A percentile compares a stretch with the other conserved stretches of the same genome.
phyloP scores from a whole-genome alignment of 2,329 filamentous ascomycete species.

The Zymoseptoria pseudotritici region DNA sequence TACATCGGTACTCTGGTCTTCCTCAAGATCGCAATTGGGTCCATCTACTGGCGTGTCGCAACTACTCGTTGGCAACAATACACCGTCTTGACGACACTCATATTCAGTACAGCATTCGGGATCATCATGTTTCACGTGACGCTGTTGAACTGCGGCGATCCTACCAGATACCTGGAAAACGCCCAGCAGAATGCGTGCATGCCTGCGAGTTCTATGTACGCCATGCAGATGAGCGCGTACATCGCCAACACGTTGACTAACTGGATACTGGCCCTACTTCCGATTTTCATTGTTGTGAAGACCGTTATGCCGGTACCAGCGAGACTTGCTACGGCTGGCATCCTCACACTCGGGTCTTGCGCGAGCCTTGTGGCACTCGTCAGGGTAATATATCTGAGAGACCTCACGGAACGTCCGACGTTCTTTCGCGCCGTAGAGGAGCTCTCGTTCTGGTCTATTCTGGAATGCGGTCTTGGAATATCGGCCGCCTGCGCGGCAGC shows the following conservation, averaged over 20 bases:
- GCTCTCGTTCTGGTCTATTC: slow-evolving; percentile 26
- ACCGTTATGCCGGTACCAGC: slow-evolving; percentile 34
- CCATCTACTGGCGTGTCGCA: slow-evolving; percentile 41
- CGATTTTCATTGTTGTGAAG: slow-evolving; percentile 34
- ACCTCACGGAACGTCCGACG: slow-evolving; percentile 10
- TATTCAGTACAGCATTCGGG: slow-evolving; percentile 29
- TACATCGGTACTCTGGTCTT: slow-evolving; percentile 36
- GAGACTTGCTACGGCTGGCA: slow-evolving; percentile 34
- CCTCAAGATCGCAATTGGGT: slow-evolving; percentile 38
- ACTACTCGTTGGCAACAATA: slow-evolving; percentile 32
- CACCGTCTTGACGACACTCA: slow-evolving; percentile 22
- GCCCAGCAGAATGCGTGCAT: slow-evolving; percentile 17
- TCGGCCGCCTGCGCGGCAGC: slow-evolving; percentile 29
- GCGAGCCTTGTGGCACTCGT: slow-evolving; percentile 21
- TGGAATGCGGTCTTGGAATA: slow-evolving; percentile 32
- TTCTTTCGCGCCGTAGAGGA: slow-evolving; percentile 21
- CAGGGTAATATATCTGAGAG: slow-evolving; percentile 20
- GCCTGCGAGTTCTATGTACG: slow-evolving; percentile 8
- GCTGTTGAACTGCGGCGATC: slow-evolving; percentile 28
- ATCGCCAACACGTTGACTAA: slow-evolving; percentile 33
- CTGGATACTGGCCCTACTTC: slow-evolving; percentile 32
- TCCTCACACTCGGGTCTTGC: slow-evolving; percentile 34
- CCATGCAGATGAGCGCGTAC: slow-evolving; percentile 18
- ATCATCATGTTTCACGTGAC: slow-evolving; percentile 28
- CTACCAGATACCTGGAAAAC: slow-evolving; percentile 15